Conservation (phyloP, 768 basidiomycete species). For the Suillus fuscotomentosus region DNA sequence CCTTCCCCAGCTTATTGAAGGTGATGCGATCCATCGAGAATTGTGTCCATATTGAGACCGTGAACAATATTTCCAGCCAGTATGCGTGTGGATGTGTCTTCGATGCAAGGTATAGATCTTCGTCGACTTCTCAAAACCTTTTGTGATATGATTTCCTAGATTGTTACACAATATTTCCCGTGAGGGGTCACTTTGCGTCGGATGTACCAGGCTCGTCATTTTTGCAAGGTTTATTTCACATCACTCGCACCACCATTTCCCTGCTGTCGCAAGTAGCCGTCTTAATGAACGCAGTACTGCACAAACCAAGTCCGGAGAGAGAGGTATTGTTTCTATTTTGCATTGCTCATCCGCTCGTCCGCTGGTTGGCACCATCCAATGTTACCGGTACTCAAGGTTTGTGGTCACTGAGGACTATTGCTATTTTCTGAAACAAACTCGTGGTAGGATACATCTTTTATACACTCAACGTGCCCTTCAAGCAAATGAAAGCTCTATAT, state of each 20-base stretch:
- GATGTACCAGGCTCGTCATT: slow-evolving; percentile 36
- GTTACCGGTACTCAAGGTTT: slow-evolving; percentile 36
- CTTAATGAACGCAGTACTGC: slow-evolving; percentile 16
- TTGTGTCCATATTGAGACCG: slow-evolving; percentile 13
- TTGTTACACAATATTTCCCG: slow-evolving; percentile 14
- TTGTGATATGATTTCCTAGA: slow-evolving; percentile 12
- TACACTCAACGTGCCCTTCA: slow-evolving; percentile 35
- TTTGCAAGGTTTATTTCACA: slow-evolving; percentile 23
- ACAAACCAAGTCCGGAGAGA: slow-evolving; percentile 25
- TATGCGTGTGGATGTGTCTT: slow-evolving; percentile 20
- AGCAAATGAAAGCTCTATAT: slow-evolving; percentile 38
- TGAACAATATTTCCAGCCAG: slow-evolving; percentile 18
- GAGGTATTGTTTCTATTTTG: slow-evolving; percentile 27
- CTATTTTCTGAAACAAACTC: not conserved
- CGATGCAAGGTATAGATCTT: slow-evolving; percentile 17
- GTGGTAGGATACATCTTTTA: slow-evolving; percentile 39
- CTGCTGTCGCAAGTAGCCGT: slow-evolving; percentile 26
- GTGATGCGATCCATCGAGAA: slow-evolving; percentile 17
- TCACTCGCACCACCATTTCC: slow-evolving; percentile 21
- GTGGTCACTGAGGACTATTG: not conserved
- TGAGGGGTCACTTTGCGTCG: slow-evolving; percentile 28
- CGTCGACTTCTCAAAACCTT: not conserved
- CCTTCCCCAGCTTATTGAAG: slow-evolving; percentile 37
- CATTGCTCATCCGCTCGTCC: slow-evolving; percentile 27
- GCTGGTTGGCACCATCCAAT: slow-evolving; percentile 33